Conservation (phyloP, 495 filamentous ascomycete species). For the Daldinia decipiens region DNA sequence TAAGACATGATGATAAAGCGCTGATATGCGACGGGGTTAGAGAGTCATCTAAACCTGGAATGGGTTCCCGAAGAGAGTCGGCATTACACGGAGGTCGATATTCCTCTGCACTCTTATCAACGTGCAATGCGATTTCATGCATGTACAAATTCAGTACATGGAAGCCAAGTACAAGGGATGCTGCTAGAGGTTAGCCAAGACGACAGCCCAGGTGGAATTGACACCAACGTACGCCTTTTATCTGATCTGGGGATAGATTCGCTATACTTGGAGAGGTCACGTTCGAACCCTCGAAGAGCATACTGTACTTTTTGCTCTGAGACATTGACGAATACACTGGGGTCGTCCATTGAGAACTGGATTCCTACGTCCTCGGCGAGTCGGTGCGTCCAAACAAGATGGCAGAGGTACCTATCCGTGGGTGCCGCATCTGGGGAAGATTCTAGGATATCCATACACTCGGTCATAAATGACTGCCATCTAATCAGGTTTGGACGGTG, state of each 20-base stretch:
- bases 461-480: constrained; percentile 86
- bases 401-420: constrained; percentile 76
- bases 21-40: constrained; percentile 73
- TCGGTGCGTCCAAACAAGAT: constrained; percentile 79
- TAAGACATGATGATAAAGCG: constrained; percentile 76
- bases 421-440: constrained; percentile 74
- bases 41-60: constrained; percentile 52
- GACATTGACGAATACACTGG: constrained; percentile 69
- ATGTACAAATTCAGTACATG: constrained; percentile 80
- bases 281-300: constrained; percentile 78
- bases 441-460: constrained; percentile 80
- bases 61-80: constrained; percentile 55
- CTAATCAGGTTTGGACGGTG: constrained; percentile 83
- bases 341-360: constrained; percentile 81
- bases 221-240: constrained; percentile 54
- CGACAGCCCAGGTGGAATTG: constrained; percentile 5
- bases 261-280: constrained; percentile 76
- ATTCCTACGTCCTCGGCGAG: constrained; percentile 83
- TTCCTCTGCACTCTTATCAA: constrained; percentile 73
- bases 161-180: constrained; percentile 66
- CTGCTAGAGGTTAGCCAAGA: constrained; percentile 48
- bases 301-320: constrained; percentile 79
- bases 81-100: constrained; percentile 59
- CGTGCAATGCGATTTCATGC: constrained; percentile 85
- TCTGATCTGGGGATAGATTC: constrained; percentile 61